Conservation (phyloP, 1,139 yeast species). For the Trichomonascaceae sp. region DNA sequence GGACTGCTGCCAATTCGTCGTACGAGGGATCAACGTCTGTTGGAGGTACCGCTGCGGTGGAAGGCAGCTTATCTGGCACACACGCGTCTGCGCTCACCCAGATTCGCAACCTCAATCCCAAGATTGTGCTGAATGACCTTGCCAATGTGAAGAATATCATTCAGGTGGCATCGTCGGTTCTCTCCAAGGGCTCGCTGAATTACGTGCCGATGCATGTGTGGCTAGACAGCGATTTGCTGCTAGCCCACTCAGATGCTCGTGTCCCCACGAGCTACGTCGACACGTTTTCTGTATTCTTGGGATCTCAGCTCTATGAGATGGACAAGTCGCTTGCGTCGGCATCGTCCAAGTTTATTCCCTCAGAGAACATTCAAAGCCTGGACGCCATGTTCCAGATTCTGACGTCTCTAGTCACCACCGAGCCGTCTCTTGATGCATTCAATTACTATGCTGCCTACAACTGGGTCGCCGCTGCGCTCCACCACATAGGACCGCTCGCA, state of each 20-base stretch:
- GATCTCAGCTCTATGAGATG: background rate
- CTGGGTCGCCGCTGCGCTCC: too few relatives aligned
- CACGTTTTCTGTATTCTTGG: background rate
- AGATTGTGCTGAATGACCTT: slow-evolving; percentile 13
- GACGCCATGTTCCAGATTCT: too few relatives aligned
- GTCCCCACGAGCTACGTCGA: slow-evolving; percentile 15
- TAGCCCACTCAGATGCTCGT: slow-evolving; percentile 15
- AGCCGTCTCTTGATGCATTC: too few relatives aligned
- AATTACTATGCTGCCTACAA: too few relatives aligned
- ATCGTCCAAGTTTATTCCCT: too few relatives aligned
- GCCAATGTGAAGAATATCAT: slow-evolving; percentile 14
- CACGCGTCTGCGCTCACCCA: background rate
- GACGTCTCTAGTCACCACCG: too few relatives aligned
- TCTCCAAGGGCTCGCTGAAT: slow-evolving; percentile 5
- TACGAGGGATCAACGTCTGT: slow-evolving; percentile 3
- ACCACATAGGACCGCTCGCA: too few relatives aligned
- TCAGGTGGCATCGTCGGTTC: slow-evolving; percentile 4
- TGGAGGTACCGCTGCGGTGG: background rate
- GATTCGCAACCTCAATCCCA: slow-evolving; percentile 1
- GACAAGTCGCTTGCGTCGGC: too few relatives aligned
- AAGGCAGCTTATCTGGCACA: background rate
- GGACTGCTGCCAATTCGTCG: slow-evolving; percentile 12
- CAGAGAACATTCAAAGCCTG: too few relatives aligned
- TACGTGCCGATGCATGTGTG: slow-evolving; percentile 19
- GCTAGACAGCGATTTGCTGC: slow-evolving; percentile 23